A percentile compares a stretch with the other conserved stretches of the same genome.
Evolutionary conservation across 306 rosid genomes (phyloP).

Genomic region (Styphnolobium japonicum): DNA sequence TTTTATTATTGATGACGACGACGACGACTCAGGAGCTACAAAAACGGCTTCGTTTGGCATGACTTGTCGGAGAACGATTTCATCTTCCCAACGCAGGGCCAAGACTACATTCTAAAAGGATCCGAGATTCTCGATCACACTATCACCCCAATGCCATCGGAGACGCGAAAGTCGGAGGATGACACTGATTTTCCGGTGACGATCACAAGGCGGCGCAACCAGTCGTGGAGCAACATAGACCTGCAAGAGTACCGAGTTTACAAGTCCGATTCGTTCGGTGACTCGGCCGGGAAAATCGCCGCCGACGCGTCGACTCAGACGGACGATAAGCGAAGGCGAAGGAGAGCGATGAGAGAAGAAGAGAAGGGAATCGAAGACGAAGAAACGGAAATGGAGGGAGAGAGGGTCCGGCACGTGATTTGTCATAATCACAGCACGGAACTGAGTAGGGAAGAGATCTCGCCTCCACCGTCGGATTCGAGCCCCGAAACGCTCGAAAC

Average conservation of each 20-base stretch:
- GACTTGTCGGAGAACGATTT: constrained; percentile 88
- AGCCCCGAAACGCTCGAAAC: constrained; percentile 92
- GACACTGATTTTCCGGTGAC: constrained; percentile 55
- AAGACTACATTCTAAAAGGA: constrained; percentile 90
- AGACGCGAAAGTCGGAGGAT: constrained; percentile 39
- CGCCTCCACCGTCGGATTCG: constrained; percentile 98
- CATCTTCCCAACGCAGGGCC: constrained; percentile 85
- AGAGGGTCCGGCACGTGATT: constrained; percentile 15
- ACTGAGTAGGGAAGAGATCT: constrained; percentile 81
- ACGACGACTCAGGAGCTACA: constrained; percentile 59
- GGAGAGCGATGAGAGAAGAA: constrained; percentile 41
- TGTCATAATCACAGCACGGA: constrained; percentile 57
- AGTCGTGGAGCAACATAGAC: constrained; percentile 90
- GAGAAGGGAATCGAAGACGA: constrained; percentile 34
- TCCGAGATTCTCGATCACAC: constrained; percentile 68
- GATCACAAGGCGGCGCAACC: constrained; percentile 59
- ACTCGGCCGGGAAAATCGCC: constrained; percentile 60
- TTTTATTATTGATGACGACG: not conserved
- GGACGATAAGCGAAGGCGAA: constrained; percentile 69
- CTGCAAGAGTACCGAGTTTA: constrained; percentile 83
- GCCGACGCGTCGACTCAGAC: constrained; percentile 96
- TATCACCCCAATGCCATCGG: not conserved
- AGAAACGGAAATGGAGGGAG: constrained; percentile 28
- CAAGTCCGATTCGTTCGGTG: constrained; percentile 74
- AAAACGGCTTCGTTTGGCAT: constrained; percentile 93